Evolutionary conservation across 1,284 basidiomycete genomes (phyloP).

Genomic region (Cutaneotrichosporon cutaneum): DNA sequence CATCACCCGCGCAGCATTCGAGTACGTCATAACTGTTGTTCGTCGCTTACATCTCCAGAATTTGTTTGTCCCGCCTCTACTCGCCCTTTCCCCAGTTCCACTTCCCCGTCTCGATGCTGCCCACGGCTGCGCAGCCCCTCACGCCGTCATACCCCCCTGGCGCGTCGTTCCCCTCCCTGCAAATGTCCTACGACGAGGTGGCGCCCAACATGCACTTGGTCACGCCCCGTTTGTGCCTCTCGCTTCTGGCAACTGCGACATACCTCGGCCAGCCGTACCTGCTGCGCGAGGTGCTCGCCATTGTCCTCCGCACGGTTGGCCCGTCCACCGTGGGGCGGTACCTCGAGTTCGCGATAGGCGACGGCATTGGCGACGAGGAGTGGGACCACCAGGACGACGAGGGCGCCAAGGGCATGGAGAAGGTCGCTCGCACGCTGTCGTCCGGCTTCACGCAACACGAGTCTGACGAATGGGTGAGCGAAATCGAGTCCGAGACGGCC

Average conservation of each 20-base stretch:
- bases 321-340: constrained; percentile 76
- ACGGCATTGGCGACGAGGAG: constrained; percentile 60
- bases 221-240: constrained; percentile 77
- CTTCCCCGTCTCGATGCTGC: constrained; percentile 65
- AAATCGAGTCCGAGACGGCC: constrained; percentile 10
- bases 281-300: constrained; percentile 69
- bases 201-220: constrained; percentile 65
- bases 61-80: constrained; percentile 78
- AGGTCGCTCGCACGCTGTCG: constrained; percentile 60
- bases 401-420: constrained; percentile 67
- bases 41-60: constrained; percentile 55
- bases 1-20: constrained; percentile 70
- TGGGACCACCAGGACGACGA: constrained; percentile 58
- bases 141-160: constrained; percentile 63
- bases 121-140: constrained; percentile 66
- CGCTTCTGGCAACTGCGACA: constrained; percentile 77
- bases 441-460: constrained; percentile 11
- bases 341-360: constrained; percentile 78
- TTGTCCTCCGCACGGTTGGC: constrained; percentile 72
- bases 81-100: constrained; percentile 76
- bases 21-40: constrained; percentile 49
- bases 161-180: constrained; percentile 59
- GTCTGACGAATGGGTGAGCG: constrained; percentile 18
- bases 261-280: constrained; percentile 80
- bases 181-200: constrained; percentile 60